phyloP scores from a whole-genome alignment of 1,284 basidiomycete genomes.

The Ganoderma sinense region DNA sequence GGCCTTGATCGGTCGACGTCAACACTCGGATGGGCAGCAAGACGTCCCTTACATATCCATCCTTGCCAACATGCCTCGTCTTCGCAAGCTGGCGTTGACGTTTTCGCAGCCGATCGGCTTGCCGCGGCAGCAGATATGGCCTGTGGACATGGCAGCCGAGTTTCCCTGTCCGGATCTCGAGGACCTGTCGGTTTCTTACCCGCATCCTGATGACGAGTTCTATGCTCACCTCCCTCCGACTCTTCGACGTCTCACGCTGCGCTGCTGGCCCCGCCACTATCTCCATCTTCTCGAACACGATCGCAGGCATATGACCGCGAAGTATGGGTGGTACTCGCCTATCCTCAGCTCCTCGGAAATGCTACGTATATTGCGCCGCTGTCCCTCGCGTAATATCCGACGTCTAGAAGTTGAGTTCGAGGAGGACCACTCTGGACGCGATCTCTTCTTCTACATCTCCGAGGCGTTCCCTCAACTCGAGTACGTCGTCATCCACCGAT shows the following conservation, averaged over 20 bases:
- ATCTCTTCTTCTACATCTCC: background rate
- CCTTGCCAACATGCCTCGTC: background rate
- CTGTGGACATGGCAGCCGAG: background rate
- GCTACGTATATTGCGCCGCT: background rate
- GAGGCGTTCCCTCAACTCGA: background rate
- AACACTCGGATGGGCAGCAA: background rate
- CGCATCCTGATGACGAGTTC: conserved; percentile 9
- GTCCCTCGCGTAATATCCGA: background rate
- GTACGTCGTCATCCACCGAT: background rate
- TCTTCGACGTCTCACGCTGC: background rate
- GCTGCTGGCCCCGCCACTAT: conserved; percentile 13
- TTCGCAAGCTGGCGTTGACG: background rate
- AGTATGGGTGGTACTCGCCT: conserved; percentile 4
- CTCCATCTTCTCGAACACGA: background rate
- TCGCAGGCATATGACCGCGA: background rate
- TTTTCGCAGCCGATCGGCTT: background rate
- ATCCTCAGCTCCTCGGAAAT: conserved; percentile 1
- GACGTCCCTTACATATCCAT: background rate
- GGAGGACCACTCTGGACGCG: background rate
- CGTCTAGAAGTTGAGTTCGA: background rate
- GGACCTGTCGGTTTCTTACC: conserved; percentile 8
- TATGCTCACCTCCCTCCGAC: conserved; percentile 1
- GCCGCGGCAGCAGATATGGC: background rate
- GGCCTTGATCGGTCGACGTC: background rate
- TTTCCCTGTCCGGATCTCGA: background rate